Percentiles rank a stretch among this genome's conserved stretches.
Evolutionary conservation across 306 rosid genomes (phyloP).

Genomic region (Biancaea sappan): DNA sequence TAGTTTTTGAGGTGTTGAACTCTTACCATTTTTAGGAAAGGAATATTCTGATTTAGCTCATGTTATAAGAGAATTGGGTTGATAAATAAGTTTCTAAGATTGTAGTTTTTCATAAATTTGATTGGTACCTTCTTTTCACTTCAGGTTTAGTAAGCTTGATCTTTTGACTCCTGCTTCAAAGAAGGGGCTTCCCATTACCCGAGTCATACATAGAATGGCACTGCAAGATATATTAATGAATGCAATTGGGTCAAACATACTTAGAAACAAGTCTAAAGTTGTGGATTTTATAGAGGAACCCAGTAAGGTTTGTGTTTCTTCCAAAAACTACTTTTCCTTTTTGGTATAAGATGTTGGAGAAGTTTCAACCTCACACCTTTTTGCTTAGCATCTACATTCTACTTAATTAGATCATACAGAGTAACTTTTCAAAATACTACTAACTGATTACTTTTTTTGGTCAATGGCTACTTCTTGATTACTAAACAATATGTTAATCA

Average conservation of each 20-base stretch:
- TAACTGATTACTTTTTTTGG: background rate
- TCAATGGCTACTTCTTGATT: no score
- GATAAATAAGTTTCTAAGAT: background rate
- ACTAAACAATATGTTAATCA: background rate
- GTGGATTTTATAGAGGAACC: conserved; percentile 44
- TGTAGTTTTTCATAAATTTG: background rate
- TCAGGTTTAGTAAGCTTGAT: conserved; percentile 43
- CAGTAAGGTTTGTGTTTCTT: conserved; percentile 37
- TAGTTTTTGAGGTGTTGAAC: no score
- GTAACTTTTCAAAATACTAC: no score
- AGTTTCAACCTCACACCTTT: no score
- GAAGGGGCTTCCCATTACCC: conserved; percentile 40
- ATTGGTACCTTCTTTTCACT: conserved; percentile 11
- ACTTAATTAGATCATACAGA: no score
- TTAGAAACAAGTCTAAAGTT: conserved; percentile 46
- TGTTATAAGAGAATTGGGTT: background rate
- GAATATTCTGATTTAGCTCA: no score
- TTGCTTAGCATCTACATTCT: no score
- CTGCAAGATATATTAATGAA: conserved; percentile 48
- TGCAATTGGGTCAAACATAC: conserved; percentile 45
- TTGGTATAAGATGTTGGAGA: no score
- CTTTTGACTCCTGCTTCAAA: conserved; percentile 43
- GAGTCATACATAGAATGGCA: conserved; percentile 44
- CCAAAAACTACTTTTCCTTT: background rate
- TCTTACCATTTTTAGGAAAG: no score